Conservation (phyloP, 2,329 filamentous ascomycete genomes). For the Pseudopithomyces maydicus region DNA sequence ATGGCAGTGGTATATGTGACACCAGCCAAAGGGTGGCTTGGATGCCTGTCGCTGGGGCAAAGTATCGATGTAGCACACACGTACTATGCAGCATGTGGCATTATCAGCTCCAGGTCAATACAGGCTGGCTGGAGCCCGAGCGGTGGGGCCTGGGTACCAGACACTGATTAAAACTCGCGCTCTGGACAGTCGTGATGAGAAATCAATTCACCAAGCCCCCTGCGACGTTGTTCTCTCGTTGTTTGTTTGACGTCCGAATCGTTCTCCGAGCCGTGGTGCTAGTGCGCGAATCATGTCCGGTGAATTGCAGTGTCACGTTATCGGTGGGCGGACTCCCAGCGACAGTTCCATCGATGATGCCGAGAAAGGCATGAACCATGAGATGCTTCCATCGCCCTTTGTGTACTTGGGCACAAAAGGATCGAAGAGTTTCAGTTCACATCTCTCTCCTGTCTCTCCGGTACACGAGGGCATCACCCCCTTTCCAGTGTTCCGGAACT, state of each 20-base stretch:
- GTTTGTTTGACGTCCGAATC: conserved; percentile 16
- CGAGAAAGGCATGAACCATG: conserved; percentile 40
- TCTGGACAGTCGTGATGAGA: conserved; percentile 17
- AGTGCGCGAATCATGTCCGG: conserved; percentile 26
- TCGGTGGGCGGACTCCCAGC: conserved; percentile 16
- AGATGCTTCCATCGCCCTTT: conserved; percentile 29
- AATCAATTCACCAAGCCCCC: conserved; percentile 26
- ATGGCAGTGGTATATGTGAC: not conserved
- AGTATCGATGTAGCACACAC: conserved; percentile 5
- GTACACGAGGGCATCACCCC: conserved; percentile 42
- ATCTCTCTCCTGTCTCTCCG: conserved; percentile 28
- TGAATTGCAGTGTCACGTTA: conserved; percentile 21
- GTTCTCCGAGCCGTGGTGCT: conserved; percentile 4
- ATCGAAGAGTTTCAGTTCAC: conserved; percentile 12
- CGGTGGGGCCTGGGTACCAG: conserved; percentile 28
- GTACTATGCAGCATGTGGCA: conserved; percentile 5
- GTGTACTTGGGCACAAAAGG: conserved; percentile 30
- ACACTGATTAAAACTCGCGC: conserved; percentile 32
- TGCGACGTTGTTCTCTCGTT: conserved; percentile 24
- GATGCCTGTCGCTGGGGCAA: not conserved
- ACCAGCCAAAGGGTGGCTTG: not conserved
- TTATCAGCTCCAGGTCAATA: not conserved
- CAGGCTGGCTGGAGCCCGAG: conserved; percentile 11
- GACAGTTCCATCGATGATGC: conserved; percentile 36
- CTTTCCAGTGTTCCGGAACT: conserved; percentile 39